Percentiles rank a stretch among this genome's conserved stretches.
Evolutionary conservation across 352 stramenopile genomes (phyloP).

Genomic region (Globisporangium spinosum): DNA sequence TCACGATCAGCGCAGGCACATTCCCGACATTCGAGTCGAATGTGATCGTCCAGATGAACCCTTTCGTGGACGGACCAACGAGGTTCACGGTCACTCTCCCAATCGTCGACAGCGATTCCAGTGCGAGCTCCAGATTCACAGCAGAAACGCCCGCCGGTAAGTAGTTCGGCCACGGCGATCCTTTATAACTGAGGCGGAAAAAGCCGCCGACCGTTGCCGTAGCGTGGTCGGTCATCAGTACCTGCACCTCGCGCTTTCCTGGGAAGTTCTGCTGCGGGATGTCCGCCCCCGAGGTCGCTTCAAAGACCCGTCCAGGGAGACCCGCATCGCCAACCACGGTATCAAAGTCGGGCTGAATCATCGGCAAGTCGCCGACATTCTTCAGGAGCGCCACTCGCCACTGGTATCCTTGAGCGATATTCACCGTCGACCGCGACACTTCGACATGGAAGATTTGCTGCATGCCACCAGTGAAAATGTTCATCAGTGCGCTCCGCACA

Average conservation of each 20-base stretch:
- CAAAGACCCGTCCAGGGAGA: constrained; percentile 43
- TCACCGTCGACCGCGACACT: constrained; percentile 54
- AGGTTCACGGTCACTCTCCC: constrained; percentile 48
- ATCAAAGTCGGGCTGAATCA: constrained; percentile 54
- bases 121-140: constrained; percentile 42
- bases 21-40: constrained; percentile 74
- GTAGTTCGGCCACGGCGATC: constrained; percentile 66
- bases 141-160: constrained; percentile 37
- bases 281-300: constrained; percentile 42
- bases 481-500: constrained; percentile 85
- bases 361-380: constrained; percentile 52
- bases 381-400: constrained; percentile 77
- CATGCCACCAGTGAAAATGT: constrained; percentile 46
- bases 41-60: constrained; percentile 71
- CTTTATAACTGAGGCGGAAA: constrained; percentile 73
- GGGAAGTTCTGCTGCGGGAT: constrained; percentile 45
- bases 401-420: constrained; percentile 61
- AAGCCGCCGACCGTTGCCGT: constrained; percentile 41
- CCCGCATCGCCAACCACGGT: constrained; percentile 21
- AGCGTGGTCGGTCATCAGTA: constrained; percentile 56
- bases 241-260: constrained; percentile 67
- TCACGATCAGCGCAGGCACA: constrained; percentile 39
- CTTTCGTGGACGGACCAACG: constrained; percentile 29
- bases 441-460: constrained; percentile 41
- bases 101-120: constrained; percentile 64